Conservation (phyloP, 208 protist species). For the Crithidia expoeki region DNA sequence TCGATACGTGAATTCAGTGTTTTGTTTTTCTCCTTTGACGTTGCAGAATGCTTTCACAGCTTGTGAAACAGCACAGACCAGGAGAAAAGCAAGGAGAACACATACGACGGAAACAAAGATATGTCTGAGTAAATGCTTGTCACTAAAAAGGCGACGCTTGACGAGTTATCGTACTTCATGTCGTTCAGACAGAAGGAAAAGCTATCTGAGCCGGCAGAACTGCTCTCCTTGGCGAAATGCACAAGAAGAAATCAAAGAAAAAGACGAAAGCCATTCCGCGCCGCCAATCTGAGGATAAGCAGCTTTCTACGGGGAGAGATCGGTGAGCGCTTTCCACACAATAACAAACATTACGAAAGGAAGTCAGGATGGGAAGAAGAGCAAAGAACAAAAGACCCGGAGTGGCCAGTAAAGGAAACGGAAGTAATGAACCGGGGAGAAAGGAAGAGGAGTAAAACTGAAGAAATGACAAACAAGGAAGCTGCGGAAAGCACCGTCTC, state of each 20-base stretch:
- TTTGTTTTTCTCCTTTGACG: background rate
- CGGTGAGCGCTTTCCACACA: background rate
- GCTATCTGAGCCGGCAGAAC: too few relatives aligned
- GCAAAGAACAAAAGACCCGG: conserved; percentile 1
- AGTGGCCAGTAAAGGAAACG: background rate
- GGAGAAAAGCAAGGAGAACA: background rate
- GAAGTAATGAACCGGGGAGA: background rate
- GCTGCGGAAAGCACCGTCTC: background rate
- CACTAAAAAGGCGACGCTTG: conserved; percentile 13
- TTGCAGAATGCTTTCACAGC: too few relatives aligned
- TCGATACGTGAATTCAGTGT: background rate
- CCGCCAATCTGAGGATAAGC: background rate
- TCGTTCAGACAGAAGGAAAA: background rate
- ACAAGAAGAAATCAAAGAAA: background rate
- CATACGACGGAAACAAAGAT: background rate
- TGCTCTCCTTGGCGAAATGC: background rate
- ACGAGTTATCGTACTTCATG: conserved; percentile 20
- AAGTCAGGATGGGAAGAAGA: conserved; percentile 7
- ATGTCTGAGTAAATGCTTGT: conserved; percentile 1
- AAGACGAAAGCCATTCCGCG: background rate
- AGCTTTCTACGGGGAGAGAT: background rate
- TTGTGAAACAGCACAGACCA: too few relatives aligned
- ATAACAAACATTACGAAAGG: conserved; percentile 6
- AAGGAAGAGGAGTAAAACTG: background rate
- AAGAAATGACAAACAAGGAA: conserved; percentile 1